Base-by-base conservation (phyloP, 768 basidiomycete species). In the Leucogyrophana mollusca region DNA sequence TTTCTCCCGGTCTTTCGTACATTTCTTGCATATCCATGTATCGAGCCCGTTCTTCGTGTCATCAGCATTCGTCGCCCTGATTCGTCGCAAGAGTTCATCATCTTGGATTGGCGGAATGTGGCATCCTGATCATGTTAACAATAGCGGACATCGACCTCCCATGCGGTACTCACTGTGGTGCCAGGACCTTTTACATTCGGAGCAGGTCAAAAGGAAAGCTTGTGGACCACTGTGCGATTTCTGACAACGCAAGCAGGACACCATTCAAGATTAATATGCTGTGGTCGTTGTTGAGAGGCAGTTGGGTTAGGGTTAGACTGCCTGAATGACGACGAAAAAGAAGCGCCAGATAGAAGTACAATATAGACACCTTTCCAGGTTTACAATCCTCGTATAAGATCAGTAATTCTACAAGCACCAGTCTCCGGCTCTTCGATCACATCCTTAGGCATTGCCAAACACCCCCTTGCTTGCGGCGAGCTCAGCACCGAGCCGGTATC, bases 401-500 rank as follows among this genome's bases (percentile, higher is more conserved):
- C 27, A 30, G 27, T 30, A 30, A 13, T 7, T 6, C 27, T 7
- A 6, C 13, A 13, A 13, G 27, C 27, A 30, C 27, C 13, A 13
- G 13, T 30, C 13, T 30, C 13, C 27, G 7, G 27, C 27, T 30
- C 13, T 13, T 13, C 13, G 6, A 13, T 30, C 13, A 13, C 13
- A 30, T 58, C 44, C 55, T 48, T 57, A 66, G 35, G 66, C 59
- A 14, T 47, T 34, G 4, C 64, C 63, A 54, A 83, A 79, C 18
- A 71, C 64, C 37, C 75, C 77, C 64, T 83, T 87, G 59, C 77
- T 82, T 40, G 83, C 81, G 3, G 83, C 73, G 46, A 90, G 67
- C 64, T 90, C 87, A 13, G 86, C 85, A 7, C 88, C 87, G 38
- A 90, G 71, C 62, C 86, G 90, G 64, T 90, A 79, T 30, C 79